Percentiles rank a stretch among this genome's conserved stretches.
Evolutionary conservation across 2,329 filamentous ascomycete species (phyloP).

Genomic region (Pyrenophora graminea): DNA sequence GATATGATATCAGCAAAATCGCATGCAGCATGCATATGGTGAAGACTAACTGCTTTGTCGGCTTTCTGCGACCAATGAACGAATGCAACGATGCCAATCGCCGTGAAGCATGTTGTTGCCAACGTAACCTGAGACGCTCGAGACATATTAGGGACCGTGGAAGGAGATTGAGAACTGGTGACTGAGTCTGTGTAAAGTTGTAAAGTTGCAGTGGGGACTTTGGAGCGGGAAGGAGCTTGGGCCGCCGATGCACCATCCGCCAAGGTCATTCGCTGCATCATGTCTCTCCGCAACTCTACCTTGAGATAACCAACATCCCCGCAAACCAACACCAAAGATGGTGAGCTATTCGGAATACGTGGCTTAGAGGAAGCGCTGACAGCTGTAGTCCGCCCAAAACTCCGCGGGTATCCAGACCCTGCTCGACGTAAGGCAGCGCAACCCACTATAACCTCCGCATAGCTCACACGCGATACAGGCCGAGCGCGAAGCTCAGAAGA

Average conservation of each 20-base stretch:
- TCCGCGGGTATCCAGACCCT: slow-evolving; percentile 98
- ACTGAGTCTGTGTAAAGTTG: background rate
- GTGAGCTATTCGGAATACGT: slow-evolving; percentile 13
- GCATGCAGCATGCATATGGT: slow-evolving; percentile 17
- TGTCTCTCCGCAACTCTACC: slow-evolving; percentile 26
- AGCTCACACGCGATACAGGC: slow-evolving; percentile 65
- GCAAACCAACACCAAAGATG: slow-evolving; percentile 30
- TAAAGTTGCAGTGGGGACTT: slow-evolving; percentile 19
- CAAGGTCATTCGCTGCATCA: slow-evolving; percentile 33
- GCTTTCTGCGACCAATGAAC: slow-evolving; percentile 88
- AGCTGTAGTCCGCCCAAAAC: slow-evolving; percentile 87
- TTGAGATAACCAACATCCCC: slow-evolving; percentile 25
- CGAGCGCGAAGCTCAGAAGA: slow-evolving; percentile 98
- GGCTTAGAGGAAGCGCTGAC: slow-evolving; percentile 25
- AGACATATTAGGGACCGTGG: slow-evolving; percentile 67
- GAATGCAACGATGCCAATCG: slow-evolving; percentile 75
- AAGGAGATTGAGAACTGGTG: slow-evolving; percentile 1
- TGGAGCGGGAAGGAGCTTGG: slow-evolving; percentile 38
- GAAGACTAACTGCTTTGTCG: slow-evolving; percentile 73
- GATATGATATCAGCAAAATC: slow-evolving; percentile 16
- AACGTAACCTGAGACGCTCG: slow-evolving; percentile 86
- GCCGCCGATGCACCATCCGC: slow-evolving; percentile 26
- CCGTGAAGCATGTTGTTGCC: slow-evolving; percentile 73
- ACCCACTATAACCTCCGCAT: slow-evolving; percentile 26
- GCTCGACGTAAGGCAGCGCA: slow-evolving; percentile 76